Evolutionary conservation across 2,329 filamentous ascomycete species (phyloP), one percentile per base, ranked within the genome.

Genomic region (Zymoseptoria brevis): DNA sequence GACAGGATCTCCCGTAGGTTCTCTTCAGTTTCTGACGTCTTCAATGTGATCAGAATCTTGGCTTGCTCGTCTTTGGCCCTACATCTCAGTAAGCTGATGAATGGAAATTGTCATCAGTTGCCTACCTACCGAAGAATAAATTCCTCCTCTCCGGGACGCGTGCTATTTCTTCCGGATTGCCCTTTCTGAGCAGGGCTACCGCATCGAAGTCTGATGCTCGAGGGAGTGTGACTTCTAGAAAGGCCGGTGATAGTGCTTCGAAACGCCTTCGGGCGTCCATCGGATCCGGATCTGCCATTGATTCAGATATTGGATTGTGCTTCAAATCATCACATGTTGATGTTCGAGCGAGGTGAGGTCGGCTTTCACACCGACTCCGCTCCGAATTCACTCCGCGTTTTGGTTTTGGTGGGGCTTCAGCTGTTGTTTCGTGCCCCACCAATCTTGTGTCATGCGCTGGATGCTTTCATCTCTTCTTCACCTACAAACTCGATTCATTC

Each of bases 41-140:
- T 64, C 16, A 70, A 60, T 3, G 68, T 58, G 7, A 71, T 54
- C n/a, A 66, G 50, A 5, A 71, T 52, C 19, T 57, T 60, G 6
- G 65, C 66, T 59, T 63, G 61, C 55, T 72, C 69, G 56, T 72
- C 69, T 72, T 55, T 19, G 22, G 24, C 16, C 52, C 59, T 63
- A 35, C 3, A 54, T 62, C 56, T 69, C 57, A 66, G 67, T 65
- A 59, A 66, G 65, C 57, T 57, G 57, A 19, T 49, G 50, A 50
- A 29, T 26, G 22, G 26, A 29, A 24, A n/a, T 50, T 26, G 7
- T 49, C 13, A 8, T 24, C 13, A 26, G 13, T 11, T 9, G 58
- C 19, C 16, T 65, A 72, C 69, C 69, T 65, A 72, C 69, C 69
- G 53, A 71, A 69, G 60, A 69, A 72, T 3, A 71, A 58, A 53